phyloP scores from a whole-genome alignment of 306 rosid genomes.

The Myrica gale region DNA sequence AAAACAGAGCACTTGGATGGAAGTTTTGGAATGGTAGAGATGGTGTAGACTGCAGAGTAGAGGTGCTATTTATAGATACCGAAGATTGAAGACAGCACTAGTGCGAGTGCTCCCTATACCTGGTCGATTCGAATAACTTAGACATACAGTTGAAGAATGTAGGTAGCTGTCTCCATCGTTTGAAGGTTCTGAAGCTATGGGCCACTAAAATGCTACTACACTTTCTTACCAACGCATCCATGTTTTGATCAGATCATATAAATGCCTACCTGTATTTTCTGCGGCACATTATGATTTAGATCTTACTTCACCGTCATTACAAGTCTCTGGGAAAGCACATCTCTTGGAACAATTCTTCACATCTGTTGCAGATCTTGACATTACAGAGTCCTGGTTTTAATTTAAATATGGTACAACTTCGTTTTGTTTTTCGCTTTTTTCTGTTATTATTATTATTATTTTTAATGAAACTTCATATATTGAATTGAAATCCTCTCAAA shows the following conservation, averaged over 20 bases:
- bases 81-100: background rate
- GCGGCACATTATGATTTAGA: background rate
- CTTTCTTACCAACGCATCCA: background rate
- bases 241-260: background rate
- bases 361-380: background rate
- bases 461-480: too few species aligned
- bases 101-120: background rate
- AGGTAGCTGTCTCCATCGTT: background rate
- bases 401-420: too few species aligned
- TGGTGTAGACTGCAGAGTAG: background rate
- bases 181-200: background rate
- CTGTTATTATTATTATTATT: too few species aligned
- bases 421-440: too few species aligned
- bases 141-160: background rate
- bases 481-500: too few species aligned
- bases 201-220: background rate
- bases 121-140: constrained; percentile 21
- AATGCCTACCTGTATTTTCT: background rate
- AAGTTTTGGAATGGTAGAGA: constrained; percentile 14
- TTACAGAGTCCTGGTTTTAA: too few species aligned
- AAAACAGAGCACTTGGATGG: constrained; percentile 7
- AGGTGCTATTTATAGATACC: constrained; percentile 26
- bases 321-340: too few species aligned
- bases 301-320: background rate
- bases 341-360: background rate